Conservation (phyloP, 2,329 filamentous ascomycete genomes). For the Fusarium metavorans region DNA sequence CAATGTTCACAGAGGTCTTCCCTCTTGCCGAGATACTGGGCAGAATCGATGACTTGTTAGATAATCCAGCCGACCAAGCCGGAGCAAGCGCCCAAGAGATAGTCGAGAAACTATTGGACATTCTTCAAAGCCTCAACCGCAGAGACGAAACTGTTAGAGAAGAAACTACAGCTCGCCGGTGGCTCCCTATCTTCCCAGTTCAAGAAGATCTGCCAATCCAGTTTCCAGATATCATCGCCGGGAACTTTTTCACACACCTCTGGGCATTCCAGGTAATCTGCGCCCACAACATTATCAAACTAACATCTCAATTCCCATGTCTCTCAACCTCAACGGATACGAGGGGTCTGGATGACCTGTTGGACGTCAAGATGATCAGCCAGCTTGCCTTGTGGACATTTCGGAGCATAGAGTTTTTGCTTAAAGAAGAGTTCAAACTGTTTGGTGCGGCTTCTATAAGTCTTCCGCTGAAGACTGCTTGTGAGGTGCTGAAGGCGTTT, state of each 20-base stretch:
- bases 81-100: neutral
- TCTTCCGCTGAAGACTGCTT: constrained; percentile 46
- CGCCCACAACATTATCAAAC: constrained; percentile 40
- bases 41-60: neutral
- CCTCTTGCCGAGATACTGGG: constrained; percentile 1
- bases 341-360: neutral
- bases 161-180: constrained; percentile 16
- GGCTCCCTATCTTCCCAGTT: neutral
- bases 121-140: neutral
- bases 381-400: constrained; percentile 46
- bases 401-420: constrained; percentile 52
- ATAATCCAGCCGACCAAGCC: neutral
- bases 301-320: neutral
- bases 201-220: neutral
- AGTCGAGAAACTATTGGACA: neutral
- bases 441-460: constrained; percentile 52
- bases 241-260: constrained; percentile 53
- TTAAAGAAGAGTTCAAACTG: constrained; percentile 54
- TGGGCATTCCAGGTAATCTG: constrained; percentile 55
- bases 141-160: neutral
- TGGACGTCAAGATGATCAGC: neutral
- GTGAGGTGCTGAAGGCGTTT: constrained; percentile 1
- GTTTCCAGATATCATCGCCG: constrained; percentile 51
- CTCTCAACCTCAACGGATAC: neutral
- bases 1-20: constrained; percentile 12